A percentile compares a stretch with the other conserved stretches of the same genome.
These are phyloP conservation scores for Dactylis glomerata DNA, from an alignment of 176 grass and related monocot species.

Conservation along the genomic window DNA sequence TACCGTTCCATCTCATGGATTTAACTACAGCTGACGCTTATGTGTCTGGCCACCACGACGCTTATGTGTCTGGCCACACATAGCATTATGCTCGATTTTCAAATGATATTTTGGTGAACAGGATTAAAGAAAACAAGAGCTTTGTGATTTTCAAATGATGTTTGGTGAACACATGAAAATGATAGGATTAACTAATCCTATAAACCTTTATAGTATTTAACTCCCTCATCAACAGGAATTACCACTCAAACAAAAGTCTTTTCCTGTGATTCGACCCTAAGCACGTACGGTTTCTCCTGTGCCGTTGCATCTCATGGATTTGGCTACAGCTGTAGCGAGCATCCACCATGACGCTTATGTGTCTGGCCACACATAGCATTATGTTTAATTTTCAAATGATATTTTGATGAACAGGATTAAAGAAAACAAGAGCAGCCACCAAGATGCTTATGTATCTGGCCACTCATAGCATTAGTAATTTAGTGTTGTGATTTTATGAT, in stretches of 20 bases:
- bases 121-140: background rate
- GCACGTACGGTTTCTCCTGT: background rate
- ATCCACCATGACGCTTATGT: background rate
- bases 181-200: too few relatives aligned
- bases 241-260: background rate
- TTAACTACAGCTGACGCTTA: too few relatives aligned
- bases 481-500: conserved; percentile 3
- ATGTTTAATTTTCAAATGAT: background rate
- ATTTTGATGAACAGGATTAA: background rate
- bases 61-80: background rate
- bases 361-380: background rate
- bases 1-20: background rate
- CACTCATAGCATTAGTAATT: background rate
- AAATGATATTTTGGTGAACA: background rate
- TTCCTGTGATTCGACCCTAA: background rate
- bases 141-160: too few relatives aligned
- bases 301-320: background rate
- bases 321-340: background rate
- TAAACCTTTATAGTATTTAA: background rate
- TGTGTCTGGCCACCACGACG: too few relatives aligned
- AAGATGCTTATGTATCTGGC: background rate
- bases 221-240: background rate
- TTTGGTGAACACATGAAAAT: too few relatives aligned
- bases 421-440: background rate
- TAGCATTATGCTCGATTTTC: background rate